These are phyloP conservation scores for Podila epicladia DNA, from an alignment of 192 early-diverging fungal species.

Conservation along the genomic window DNA sequence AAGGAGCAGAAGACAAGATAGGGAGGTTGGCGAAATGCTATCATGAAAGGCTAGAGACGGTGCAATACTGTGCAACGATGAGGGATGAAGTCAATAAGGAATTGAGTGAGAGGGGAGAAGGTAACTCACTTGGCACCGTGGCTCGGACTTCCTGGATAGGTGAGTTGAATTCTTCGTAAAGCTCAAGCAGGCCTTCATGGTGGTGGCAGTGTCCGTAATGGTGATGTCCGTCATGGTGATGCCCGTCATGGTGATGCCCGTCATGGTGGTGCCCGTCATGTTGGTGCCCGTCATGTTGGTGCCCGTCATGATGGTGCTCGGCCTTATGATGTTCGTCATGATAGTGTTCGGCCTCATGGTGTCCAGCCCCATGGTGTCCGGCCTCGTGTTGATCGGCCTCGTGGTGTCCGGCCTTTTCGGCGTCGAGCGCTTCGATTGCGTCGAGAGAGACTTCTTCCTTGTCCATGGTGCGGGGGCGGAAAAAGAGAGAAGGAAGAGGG, in stretches of 20 bases:
- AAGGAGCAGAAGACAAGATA: too few species aligned
- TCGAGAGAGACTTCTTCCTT: background rate
- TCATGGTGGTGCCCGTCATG: background rate
- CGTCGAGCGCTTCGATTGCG: background rate
- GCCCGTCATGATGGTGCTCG: too few species aligned
- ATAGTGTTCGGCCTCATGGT: too few species aligned
- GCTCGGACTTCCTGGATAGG: conserved; percentile 45
- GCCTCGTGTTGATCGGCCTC: background rate
- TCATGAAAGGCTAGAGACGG: too few species aligned
- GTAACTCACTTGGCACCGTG: conserved; percentile 23
- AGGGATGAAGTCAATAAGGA: background rate
- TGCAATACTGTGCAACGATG: background rate
- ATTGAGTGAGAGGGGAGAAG: background rate
- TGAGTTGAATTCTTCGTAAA: conserved; percentile 23
- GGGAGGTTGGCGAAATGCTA: too few species aligned
- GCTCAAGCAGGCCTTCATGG: background rate
- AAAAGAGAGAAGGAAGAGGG: background rate
- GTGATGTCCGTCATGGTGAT: too few species aligned
- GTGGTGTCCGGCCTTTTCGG: conserved; percentile 7
- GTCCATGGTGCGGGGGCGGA: background rate
- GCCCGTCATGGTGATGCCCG: too few species aligned
- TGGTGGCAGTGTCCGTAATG: too few species aligned
- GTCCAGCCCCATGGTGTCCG: too few species aligned
- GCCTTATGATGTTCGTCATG: too few species aligned
- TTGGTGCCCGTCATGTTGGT: too few species aligned